phyloP scores from a whole-genome alignment of 2,329 filamentous ascomycete genomes.

The Incumbomyces delicatus region DNA sequence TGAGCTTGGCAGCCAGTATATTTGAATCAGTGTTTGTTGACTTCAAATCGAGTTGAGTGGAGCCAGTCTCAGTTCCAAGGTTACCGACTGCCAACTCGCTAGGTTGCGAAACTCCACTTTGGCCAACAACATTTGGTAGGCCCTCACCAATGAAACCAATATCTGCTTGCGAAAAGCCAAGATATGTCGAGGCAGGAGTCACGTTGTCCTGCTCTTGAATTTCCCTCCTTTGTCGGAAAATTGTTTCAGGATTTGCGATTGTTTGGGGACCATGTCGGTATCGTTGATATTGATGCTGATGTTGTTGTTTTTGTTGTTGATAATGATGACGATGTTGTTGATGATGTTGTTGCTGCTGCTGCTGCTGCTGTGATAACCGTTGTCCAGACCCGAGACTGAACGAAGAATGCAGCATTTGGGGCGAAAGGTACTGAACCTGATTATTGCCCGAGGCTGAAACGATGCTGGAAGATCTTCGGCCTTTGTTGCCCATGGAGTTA shows the following conservation, averaged over 20 bases:
- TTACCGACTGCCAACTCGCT: too few species aligned
- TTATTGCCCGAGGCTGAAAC: background rate
- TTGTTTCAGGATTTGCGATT: background rate
- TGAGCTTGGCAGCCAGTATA: background rate
- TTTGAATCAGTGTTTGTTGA: background rate
- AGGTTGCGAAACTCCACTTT: too few species aligned
- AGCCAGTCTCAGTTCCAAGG: too few species aligned
- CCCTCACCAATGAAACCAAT: too few species aligned
- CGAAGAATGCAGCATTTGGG: background rate
- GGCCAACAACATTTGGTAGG: too few species aligned
- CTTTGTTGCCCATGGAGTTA: background rate
- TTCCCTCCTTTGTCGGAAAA: background rate
- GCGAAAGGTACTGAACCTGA: background rate
- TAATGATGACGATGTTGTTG: too few species aligned
- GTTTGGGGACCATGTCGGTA: background rate
- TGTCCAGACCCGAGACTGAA: too few species aligned
- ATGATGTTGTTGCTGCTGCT: too few species aligned
- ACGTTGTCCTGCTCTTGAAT: background rate
- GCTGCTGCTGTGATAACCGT: too few species aligned
- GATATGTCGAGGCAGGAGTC: background rate
- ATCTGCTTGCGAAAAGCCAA: too few species aligned
- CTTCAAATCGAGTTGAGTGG: background rate
- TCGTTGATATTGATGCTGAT: too few species aligned
- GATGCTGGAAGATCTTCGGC: background rate
- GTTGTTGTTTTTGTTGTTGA: too few species aligned